These are phyloP conservation scores for Pyrrhoderma noxium DNA, from an alignment of 1,284 basidiomycete species.

Conservation along the genomic window DNA sequence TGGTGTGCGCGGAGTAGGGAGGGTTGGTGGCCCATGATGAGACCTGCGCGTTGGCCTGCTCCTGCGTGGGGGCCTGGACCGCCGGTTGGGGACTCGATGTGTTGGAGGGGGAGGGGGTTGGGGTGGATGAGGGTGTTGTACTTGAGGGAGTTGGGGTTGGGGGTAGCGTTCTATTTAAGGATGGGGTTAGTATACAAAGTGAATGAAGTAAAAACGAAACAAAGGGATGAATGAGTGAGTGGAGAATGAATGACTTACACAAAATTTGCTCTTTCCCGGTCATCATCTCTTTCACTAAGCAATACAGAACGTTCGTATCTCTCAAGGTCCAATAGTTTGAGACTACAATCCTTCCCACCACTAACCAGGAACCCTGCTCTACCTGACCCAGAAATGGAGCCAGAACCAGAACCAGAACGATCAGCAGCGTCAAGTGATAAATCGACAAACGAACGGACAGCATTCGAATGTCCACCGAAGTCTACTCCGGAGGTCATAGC, in stretches of 20 bases:
- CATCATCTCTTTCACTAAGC: conserved; percentile 63
- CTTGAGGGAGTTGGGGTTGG: neutral
- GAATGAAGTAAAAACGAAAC: neutral
- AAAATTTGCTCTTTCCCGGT: conserved; percentile 61
- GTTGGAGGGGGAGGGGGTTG: neutral
- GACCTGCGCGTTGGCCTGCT: conserved; percentile 65
- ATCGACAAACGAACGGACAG: conserved; percentile 49
- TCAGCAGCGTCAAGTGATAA: conserved; percentile 30
- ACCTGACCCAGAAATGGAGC: conserved; percentile 27
- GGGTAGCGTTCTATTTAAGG: neutral
- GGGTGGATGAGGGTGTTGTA: neutral
- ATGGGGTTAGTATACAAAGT: neutral
- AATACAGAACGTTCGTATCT: conserved; percentile 65
- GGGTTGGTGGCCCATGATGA: conserved; percentile 76
- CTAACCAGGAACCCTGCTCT: conserved; percentile 59
- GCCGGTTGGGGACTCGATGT: conserved; percentile 62
- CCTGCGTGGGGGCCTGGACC: conserved; percentile 42
- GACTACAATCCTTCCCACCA: conserved; percentile 72
- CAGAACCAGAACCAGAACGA: conserved; percentile 19
- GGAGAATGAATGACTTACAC: conserved; percentile 39
- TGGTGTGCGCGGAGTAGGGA: conserved; percentile 72
- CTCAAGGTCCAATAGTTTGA: conserved; percentile 79
- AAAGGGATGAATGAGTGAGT: no score
- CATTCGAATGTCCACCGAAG: conserved; percentile 57
- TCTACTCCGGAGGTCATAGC: conserved; percentile 61